These are phyloP conservation scores for Cenchrus fungigraminus DNA, from an alignment of 176 grass and related monocot species.

Conservation along the genomic window DNA sequence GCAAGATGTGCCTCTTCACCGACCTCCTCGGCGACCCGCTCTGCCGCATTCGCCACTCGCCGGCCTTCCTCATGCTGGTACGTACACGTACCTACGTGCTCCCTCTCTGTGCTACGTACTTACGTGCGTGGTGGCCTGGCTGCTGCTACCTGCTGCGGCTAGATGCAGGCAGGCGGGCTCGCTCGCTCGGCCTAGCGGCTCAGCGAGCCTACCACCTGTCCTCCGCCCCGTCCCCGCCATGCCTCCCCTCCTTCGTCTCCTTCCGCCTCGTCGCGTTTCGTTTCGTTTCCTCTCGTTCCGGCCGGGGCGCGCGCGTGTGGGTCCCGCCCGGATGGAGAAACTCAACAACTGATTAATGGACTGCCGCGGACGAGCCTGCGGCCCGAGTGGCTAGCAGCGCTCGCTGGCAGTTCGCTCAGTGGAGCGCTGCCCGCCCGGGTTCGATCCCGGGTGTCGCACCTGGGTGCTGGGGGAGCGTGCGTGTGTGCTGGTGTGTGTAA, in stretches of 20 bases:
- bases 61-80: constrained; percentile 92
- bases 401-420: no score
- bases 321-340: constrained; percentile 1
- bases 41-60: constrained; percentile 90
- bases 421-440: no score
- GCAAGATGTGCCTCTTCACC: constrained; percentile 86
- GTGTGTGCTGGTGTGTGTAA: no score
- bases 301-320: constrained; percentile 16
- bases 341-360: constrained; percentile 22
- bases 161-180: neutral
- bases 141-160: neutral
- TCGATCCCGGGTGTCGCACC: no score
- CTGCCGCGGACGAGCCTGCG: no score
- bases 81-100: neutral
- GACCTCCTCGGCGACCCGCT: constrained; percentile 95
- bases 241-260: neutral
- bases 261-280: neutral
- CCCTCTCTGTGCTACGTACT: neutral
- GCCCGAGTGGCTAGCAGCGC: no score
- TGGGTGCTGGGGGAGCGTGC: no score
- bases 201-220: constrained; percentile 39
- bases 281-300: neutral
- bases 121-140: constrained; percentile 16
- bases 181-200: neutral
- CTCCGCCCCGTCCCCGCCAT: neutral